These are phyloP conservation scores for Raffaelea ambrosiae DNA, from an alignment of 2,329 filamentous ascomycete genomes.

Conservation along the genomic window DNA sequence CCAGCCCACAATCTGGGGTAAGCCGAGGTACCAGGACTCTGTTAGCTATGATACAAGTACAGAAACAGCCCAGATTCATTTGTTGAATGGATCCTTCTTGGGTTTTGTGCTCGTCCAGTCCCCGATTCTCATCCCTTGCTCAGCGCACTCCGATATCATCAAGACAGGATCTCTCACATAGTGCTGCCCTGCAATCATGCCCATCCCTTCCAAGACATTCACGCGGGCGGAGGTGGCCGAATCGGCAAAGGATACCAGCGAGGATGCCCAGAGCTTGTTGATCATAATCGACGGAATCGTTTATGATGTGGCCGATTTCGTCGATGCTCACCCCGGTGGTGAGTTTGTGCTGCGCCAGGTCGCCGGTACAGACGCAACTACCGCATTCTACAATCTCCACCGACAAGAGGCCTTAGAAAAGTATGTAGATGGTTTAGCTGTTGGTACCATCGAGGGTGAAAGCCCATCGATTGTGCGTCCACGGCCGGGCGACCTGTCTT, in stretches of 20 bases:
- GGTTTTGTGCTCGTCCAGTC: too few relatives aligned
- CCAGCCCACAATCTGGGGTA: not conserved
- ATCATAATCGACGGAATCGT: conserved; percentile 82
- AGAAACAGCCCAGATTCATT: not conserved
- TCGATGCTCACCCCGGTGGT: conserved; percentile 78
- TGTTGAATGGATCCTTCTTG: not conserved
- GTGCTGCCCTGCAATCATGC: conserved; percentile 16
- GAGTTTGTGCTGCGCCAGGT: conserved; percentile 72
- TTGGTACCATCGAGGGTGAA: conserved; percentile 70
- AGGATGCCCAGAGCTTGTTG: conserved; percentile 68
- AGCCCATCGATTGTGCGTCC: conserved; percentile 63
- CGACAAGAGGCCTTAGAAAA: conserved; percentile 80
- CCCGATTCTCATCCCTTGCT: too few relatives aligned
- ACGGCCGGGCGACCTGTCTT: conserved; percentile 61
- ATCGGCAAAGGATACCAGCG: conserved; percentile 34
- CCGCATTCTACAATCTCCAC: conserved; percentile 86
- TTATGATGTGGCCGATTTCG: conserved; percentile 79
- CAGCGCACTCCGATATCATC: too few relatives aligned
- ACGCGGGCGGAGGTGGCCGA: conserved; percentile 57
- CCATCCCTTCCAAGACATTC: conserved; percentile 38
- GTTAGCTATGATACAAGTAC: not conserved
- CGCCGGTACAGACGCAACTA: conserved; percentile 72
- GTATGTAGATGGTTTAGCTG: conserved; percentile 62
- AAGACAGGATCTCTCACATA: not conserved
- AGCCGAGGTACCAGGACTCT: not conserved